A percentile compares a stretch with the other conserved stretches of the same genome.
These are phyloP conservation scores for Malassezia japonica DNA, from an alignment of 1,284 basidiomycete genomes.

Conservation along the genomic window DNA sequence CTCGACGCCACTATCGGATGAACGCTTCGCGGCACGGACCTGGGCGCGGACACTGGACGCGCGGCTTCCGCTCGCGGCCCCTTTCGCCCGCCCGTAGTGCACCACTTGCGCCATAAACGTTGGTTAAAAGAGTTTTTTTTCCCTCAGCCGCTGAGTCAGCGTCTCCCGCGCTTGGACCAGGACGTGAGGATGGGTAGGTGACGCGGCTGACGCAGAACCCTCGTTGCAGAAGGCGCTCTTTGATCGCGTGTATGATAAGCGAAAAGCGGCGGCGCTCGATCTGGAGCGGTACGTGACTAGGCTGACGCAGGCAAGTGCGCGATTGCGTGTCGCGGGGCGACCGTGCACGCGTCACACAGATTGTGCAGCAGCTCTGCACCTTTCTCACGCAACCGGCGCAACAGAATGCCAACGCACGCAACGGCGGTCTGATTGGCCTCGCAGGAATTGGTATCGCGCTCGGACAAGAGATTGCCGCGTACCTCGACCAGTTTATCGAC, in stretches of 20 bases:
- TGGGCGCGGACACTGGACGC: background rate
- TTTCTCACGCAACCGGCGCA: slow-evolving; percentile 28
- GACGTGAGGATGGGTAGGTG: slow-evolving; percentile 10
- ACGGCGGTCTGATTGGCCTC: slow-evolving; percentile 90
- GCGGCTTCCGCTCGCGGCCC: background rate
- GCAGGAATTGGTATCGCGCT: slow-evolving; percentile 93
- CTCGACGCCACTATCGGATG: background rate
- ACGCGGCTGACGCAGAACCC: slow-evolving; percentile 14
- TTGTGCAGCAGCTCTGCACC: slow-evolving; percentile 88
- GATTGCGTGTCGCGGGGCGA: slow-evolving; percentile 74
- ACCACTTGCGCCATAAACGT: slow-evolving; percentile 6
- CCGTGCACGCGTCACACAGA: slow-evolving; percentile 67
- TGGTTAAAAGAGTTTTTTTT: slow-evolving; percentile 1
- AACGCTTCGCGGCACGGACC: background rate
- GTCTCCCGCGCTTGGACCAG: slow-evolving; percentile 8
- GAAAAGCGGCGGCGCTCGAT: slow-evolving; percentile 88
- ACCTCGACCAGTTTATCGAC: slow-evolving; percentile 83
- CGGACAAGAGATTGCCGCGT: slow-evolving; percentile 80
- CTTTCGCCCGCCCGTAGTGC: background rate
- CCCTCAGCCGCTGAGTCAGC: slow-evolving; percentile 1
- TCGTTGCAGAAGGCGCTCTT: slow-evolving; percentile 43
- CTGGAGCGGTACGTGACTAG: slow-evolving; percentile 67
- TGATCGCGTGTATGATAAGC: slow-evolving; percentile 65
- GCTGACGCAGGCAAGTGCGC: slow-evolving; percentile 61
- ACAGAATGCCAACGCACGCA: slow-evolving; percentile 61